phyloP scores from a whole-genome alignment of 768 basidiomycete species.

The Kwoniella heveanensis region DNA sequence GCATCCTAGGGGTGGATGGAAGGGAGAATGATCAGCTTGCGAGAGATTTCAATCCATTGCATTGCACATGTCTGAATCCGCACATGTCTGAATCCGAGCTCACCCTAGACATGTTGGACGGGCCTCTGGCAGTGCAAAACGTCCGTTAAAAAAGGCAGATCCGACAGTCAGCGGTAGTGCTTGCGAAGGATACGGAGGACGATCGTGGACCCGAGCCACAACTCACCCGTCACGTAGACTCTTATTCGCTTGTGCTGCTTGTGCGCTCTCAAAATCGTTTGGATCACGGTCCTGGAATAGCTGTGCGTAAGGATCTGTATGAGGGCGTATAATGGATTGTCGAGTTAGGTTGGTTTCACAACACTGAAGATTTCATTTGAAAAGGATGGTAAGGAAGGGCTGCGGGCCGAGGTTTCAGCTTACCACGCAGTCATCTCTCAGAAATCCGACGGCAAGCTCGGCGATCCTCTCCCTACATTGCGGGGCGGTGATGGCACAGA shows the following conservation, averaged over 20 bases:
- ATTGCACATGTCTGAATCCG: no score
- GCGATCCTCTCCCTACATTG: slow-evolving; percentile 89
- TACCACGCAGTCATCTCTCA: slow-evolving; percentile 82
- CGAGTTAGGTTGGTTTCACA: no score
- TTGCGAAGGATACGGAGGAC: neutral
- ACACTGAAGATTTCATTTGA: no score
- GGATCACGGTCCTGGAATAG: slow-evolving; percentile 92
- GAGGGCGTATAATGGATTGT: slow-evolving; percentile 6
- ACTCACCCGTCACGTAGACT: slow-evolving; percentile 78
- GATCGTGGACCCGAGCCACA: neutral
- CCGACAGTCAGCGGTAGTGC: neutral
- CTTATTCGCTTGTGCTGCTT: slow-evolving; percentile 83
- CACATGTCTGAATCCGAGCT: no score
- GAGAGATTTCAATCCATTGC: no score
- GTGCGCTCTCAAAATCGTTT: slow-evolving; percentile 86
- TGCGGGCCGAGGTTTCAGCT: no score
- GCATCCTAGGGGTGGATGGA: slow-evolving; percentile 63
- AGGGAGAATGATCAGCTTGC: no score
- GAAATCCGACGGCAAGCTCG: slow-evolving; percentile 82
- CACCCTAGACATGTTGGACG: slow-evolving; percentile 86
- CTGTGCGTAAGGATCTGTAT: slow-evolving; percentile 93
- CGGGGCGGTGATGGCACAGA: slow-evolving; percentile 73
- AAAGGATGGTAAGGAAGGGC: no score
- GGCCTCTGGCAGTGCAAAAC: slow-evolving; percentile 63
- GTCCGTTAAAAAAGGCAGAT: slow-evolving; percentile 1